Evolutionary conservation across 768 basidiomycete species (phyloP).

Genomic region (Mycena alexandri): DNA sequence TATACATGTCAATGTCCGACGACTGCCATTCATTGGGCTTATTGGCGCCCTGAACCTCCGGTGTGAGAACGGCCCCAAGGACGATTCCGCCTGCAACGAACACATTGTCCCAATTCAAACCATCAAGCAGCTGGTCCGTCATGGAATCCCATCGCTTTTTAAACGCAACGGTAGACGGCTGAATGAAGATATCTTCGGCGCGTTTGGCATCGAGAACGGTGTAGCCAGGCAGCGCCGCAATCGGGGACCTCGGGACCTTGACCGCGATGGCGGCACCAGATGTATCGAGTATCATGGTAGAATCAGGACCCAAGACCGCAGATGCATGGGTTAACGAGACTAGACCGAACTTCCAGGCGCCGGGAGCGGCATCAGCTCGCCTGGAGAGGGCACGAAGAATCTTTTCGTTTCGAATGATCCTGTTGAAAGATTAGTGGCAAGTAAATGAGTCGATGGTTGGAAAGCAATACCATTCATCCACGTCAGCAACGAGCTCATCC

Average conservation of each 20-base stretch:
- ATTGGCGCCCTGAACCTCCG: slow-evolving; percentile 23
- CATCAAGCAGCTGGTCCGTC: slow-evolving; percentile 33
- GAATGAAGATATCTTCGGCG: slow-evolving; percentile 15
- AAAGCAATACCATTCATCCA: slow-evolving; percentile 36
- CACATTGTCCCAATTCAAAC: slow-evolving; percentile 36
- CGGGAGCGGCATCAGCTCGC: neutral
- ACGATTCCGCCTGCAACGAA: slow-evolving; percentile 37
- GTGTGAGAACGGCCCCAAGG: slow-evolving; percentile 34
- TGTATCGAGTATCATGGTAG: neutral
- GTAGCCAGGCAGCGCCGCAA: slow-evolving; percentile 30
- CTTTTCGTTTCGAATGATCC: slow-evolving; percentile 35
- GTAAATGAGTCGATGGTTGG: neutral
- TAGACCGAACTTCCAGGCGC: slow-evolving; percentile 31
- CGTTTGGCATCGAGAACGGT: slow-evolving; percentile 30
- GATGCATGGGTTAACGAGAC: slow-evolving; percentile 26
- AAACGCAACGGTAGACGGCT: slow-evolving; percentile 29
- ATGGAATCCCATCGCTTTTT: slow-evolving; percentile 29
- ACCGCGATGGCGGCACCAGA: slow-evolving; percentile 8
- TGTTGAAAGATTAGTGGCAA: slow-evolving; percentile 3
- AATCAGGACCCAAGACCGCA: neutral
- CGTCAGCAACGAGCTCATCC: slow-evolving; percentile 32
- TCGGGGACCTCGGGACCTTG: slow-evolving; percentile 9
- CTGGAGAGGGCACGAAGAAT: slow-evolving; percentile 31
- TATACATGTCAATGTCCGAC: slow-evolving; percentile 37
- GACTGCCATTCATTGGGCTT: slow-evolving; percentile 27